These are phyloP conservation scores for Colletotrichum aenigma DNA, from an alignment of 2,329 filamentous ascomycete genomes.

Conservation along the genomic window DNA sequence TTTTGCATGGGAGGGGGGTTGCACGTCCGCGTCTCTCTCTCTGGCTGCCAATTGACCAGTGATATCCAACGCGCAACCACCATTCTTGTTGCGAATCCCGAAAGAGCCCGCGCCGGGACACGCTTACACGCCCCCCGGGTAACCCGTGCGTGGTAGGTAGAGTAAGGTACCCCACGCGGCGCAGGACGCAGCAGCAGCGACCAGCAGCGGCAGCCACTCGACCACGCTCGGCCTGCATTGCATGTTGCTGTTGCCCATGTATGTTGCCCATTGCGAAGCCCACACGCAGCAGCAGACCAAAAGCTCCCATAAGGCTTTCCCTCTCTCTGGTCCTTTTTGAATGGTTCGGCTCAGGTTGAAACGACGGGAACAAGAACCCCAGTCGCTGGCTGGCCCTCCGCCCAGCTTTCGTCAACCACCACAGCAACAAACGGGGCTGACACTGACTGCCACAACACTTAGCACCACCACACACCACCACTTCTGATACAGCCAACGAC, in stretches of 20 bases:
- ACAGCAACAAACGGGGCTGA: background rate
- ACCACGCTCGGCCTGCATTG: background rate
- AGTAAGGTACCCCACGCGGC: background rate
- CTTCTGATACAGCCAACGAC: background rate
- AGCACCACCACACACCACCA: background rate
- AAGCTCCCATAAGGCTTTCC: background rate
- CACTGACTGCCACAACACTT: background rate
- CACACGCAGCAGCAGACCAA: background rate
- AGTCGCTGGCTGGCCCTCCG: background rate
- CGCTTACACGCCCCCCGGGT: background rate
- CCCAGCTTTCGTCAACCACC: background rate
- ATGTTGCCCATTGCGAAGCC: background rate
- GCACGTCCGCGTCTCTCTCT: background rate
- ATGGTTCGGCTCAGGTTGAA: background rate
- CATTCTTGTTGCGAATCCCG: background rate
- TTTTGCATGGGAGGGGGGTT: background rate
- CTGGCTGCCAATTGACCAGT: conserved; percentile 12
- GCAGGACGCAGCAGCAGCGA: background rate
- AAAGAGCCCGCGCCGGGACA: background rate
- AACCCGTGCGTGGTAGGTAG: background rate
- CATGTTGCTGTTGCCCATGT: background rate
- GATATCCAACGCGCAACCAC: conserved; percentile 3
- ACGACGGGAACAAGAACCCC: background rate
- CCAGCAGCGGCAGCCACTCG: background rate
- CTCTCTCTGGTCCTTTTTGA: background rate